A percentile compares a stretch with the other conserved stretches of the same genome.
These are phyloP conservation scores for Lactifluus volemus DNA, from an alignment of 768 basidiomycete species.

Conservation along the genomic window DNA sequence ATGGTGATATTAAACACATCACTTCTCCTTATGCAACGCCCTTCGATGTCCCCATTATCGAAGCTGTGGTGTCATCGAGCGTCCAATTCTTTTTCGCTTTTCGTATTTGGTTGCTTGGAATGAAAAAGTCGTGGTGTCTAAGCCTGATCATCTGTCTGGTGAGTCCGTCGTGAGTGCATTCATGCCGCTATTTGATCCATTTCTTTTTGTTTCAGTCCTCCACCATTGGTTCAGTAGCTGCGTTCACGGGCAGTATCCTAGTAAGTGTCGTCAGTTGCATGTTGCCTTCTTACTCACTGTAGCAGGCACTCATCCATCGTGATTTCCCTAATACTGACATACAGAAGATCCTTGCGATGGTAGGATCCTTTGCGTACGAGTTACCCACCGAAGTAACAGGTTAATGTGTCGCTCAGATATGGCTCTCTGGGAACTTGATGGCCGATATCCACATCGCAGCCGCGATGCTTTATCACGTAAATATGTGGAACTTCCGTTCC, in stretches of 20 bases:
- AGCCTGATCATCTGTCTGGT: conserved; percentile 1
- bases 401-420: no score
- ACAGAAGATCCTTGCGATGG: no score
- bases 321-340: no score
- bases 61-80: neutral
- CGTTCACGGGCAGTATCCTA: neutral
- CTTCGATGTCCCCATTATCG: conserved; percentile 11
- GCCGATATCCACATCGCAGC: no score
- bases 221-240: neutral
- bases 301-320: no score
- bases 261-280: neutral
- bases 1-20: conserved; percentile 21
- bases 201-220: neutral
- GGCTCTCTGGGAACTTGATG: no score
- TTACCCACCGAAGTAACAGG: no score
- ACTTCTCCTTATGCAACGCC: conserved; percentile 16
- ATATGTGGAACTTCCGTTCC: no score
- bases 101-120: conserved; percentile 3
- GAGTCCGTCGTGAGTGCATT: neutral
- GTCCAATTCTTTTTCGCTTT: conserved; percentile 3
- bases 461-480: no score
- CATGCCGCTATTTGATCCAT: no score
- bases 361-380: no score
- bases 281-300: no score
- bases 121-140: neutral